Evolutionary conservation across 768 basidiomycete genomes (phyloP).

Genomic region (Gyrodon lividus): DNA sequence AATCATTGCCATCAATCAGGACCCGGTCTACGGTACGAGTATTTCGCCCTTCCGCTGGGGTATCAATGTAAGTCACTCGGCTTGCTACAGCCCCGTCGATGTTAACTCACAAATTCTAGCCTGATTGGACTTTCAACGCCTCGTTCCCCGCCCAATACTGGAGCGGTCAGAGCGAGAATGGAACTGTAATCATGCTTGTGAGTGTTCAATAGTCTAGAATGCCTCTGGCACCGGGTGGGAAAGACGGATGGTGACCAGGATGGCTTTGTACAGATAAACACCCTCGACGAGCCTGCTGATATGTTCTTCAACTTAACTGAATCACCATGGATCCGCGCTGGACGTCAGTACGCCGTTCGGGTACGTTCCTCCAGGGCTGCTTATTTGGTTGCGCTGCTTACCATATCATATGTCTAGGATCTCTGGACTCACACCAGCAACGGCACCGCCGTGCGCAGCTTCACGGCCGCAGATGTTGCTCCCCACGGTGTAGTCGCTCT

Average conservation of each 20-base stretch:
- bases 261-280: conserved; percentile 47
- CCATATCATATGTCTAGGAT: conserved; percentile 41
- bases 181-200: conserved; percentile 67
- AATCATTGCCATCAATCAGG: conserved; percentile 67
- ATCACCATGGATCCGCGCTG: conserved; percentile 69
- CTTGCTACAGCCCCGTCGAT: neutral
- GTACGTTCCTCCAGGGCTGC: conserved; percentile 38
- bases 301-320: conserved; percentile 64
- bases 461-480: conserved; percentile 47
- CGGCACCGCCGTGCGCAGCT: conserved; percentile 59
- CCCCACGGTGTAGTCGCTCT: conserved; percentile 67
- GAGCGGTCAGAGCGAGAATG: conserved; percentile 63
- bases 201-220: conserved; percentile 7
- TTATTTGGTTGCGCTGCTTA: neutral
- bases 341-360: conserved; percentile 58
- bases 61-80: conserved; percentile 45
- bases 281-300: conserved; percentile 49
- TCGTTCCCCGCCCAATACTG: conserved; percentile 64
- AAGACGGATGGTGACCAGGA: neutral
- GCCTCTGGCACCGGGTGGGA: neutral
- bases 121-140: conserved; percentile 36
- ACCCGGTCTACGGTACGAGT: conserved; percentile 57
- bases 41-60: conserved; percentile 72
- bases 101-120: conserved; percentile 19
- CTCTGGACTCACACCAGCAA: conserved; percentile 72